Evolutionary conservation across 2,329 filamentous ascomycete genomes (phyloP).

Genomic region (Cordyceps farinosa): DNA sequence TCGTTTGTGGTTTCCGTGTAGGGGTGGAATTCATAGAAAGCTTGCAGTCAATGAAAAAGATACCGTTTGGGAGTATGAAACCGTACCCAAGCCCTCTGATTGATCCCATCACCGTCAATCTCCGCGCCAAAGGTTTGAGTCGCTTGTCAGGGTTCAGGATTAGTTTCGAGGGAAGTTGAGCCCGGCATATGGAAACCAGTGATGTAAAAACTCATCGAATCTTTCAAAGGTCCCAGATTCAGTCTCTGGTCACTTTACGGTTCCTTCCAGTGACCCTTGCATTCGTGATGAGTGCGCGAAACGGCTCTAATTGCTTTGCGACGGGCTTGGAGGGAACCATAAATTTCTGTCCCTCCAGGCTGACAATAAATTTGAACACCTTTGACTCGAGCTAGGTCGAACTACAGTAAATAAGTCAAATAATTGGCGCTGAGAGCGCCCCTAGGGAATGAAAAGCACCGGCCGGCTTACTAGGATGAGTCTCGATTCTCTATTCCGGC

Average conservation of each 20-base stretch:
- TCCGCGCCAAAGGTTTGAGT: no score
- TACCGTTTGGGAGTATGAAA: no score
- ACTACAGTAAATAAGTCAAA: background rate
- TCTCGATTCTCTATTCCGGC: background rate
- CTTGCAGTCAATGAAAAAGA: no score
- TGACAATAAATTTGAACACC: background rate
- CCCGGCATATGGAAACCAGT: no score
- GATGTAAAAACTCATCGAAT: background rate
- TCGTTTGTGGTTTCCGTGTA: no score
- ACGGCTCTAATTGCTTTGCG: background rate
- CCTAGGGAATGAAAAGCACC: no score
- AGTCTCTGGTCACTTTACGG: background rate
- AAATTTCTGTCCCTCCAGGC: background rate
- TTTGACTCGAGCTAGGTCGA: background rate
- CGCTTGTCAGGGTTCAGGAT: no score
- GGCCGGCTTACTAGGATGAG: background rate
- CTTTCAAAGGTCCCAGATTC: background rate
- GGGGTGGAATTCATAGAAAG: no score
- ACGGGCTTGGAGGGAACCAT: background rate
- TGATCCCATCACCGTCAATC: no score
- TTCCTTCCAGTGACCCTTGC: background rate
- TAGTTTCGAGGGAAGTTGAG: no score
- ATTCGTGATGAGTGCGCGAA: background rate
- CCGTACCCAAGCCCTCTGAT: no score
- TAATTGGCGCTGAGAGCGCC: no score